Conservation (phyloP, 306 rosid genomes). For the Parietaria judaica region DNA sequence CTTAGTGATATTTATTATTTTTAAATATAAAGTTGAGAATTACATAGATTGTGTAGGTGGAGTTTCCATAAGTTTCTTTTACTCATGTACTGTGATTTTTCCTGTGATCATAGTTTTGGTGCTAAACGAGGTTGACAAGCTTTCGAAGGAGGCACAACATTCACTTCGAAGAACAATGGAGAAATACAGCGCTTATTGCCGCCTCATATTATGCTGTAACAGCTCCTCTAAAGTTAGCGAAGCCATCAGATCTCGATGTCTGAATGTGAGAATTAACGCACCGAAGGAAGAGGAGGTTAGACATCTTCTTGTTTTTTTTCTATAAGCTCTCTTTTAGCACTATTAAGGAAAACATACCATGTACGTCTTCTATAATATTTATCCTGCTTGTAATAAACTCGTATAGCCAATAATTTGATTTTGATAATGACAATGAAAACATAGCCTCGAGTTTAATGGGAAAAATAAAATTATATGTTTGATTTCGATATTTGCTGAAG, state of each 20-base stretch:
- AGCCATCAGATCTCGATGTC: constrained; percentile 94
- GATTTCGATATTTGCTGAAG: too few relatives aligned
- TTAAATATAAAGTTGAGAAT: too few relatives aligned
- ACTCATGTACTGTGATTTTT: constrained; percentile 22
- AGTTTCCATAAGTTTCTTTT: background rate
- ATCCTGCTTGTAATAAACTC: too few relatives aligned
- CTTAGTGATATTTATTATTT: too few relatives aligned
- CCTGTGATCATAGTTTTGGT: constrained; percentile 53
- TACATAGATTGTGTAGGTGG: too few relatives aligned
- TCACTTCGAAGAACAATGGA: constrained; percentile 96
- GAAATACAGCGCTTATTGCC: constrained; percentile 83
- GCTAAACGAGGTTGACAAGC: constrained; percentile 90
- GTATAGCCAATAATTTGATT: too few relatives aligned
- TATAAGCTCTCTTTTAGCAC: too few relatives aligned
- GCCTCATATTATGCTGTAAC: constrained; percentile 85
- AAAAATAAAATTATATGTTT: too few relatives aligned
- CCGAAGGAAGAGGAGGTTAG: constrained; percentile 76
- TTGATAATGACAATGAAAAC: too few relatives aligned
- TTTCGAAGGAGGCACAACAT: constrained; percentile 90
- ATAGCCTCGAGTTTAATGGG: too few relatives aligned
- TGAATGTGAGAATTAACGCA: constrained; percentile 75
- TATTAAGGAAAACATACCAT: too few relatives aligned
- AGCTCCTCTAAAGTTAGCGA: constrained; percentile 94
- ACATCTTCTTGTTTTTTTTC: background rate
- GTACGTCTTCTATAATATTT: too few relatives aligned